Percentiles rank a stretch among this genome's conserved stretches.
Evolutionary conservation across 2,329 filamentous ascomycete genomes (phyloP).

Genomic region (Cercospora berteroae): DNA sequence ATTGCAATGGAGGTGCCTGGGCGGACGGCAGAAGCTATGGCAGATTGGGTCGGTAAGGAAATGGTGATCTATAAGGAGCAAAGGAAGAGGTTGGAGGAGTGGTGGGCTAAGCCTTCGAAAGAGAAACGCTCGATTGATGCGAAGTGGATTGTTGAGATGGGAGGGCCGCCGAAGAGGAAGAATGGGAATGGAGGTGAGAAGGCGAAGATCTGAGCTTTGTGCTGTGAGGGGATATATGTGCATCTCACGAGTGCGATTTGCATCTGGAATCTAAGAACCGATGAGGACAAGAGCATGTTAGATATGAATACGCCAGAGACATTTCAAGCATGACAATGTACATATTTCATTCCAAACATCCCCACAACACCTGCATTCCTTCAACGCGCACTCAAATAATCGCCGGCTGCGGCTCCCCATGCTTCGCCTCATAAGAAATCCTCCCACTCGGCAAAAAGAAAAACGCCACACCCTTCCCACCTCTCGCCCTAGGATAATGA

Average conservation of each 20-base stretch:
- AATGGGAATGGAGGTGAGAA: neutral
- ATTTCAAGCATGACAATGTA: neutral
- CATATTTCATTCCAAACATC: too few species aligned
- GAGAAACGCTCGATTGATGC: conserved; percentile 19
- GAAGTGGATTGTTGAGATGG: conserved; percentile 12
- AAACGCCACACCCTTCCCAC: conserved; percentile 52
- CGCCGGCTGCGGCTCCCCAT: conserved; percentile 36
- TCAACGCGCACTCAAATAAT: neutral
- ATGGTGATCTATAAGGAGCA: conserved; percentile 20
- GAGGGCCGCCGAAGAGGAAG: conserved; percentile 10
- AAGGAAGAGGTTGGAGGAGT: conserved; percentile 17
- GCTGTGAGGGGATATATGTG: neutral
- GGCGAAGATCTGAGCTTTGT: neutral
- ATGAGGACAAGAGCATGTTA: neutral
- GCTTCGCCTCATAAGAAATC: conserved; percentile 51
- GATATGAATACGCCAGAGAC: neutral
- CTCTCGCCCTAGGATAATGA: conserved; percentile 55
- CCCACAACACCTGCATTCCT: neutral
- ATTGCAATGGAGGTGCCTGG: conserved; percentile 71
- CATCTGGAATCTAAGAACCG: neutral
- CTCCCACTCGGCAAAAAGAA: conserved; percentile 58
- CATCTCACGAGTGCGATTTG: neutral
- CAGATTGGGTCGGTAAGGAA: conserved; percentile 15
- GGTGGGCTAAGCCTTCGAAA: conserved; percentile 10
- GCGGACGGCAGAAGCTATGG: conserved; percentile 13